A percentile compares a stretch with the other conserved stretches of the same genome.
These are phyloP conservation scores for Aspergillus sp. DNA, from an alignment of 2,329 filamentous ascomycete genomes.

Conservation along the genomic window DNA sequence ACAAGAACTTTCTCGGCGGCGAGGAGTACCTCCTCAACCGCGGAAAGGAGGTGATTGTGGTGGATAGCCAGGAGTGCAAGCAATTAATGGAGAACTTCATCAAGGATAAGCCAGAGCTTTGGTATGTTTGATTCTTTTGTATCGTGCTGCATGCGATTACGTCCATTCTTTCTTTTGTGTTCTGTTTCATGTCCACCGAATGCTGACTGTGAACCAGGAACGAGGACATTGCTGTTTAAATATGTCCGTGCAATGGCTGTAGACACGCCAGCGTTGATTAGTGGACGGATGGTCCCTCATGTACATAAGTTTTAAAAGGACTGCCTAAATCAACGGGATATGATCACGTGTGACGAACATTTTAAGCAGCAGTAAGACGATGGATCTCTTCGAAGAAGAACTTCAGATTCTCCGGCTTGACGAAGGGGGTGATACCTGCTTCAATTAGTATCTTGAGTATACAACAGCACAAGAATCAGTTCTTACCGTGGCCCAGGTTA, in stretches of 20 bases:
- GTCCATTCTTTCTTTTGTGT: not conserved
- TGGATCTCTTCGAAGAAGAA: constrained; percentile 95
- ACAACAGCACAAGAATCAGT: not conserved
- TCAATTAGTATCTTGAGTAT: constrained; percentile 21
- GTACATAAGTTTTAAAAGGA: constrained; percentile 9
- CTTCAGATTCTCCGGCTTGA: constrained; percentile 88
- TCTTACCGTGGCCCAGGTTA: constrained; percentile 88
- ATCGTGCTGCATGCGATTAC: not conserved
- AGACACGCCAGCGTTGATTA: not conserved
- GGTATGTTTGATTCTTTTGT: constrained; percentile 49
- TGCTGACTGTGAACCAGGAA: constrained; percentile 45
- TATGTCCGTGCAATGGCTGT: constrained; percentile 2
- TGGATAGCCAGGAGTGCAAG: constrained; percentile 65
- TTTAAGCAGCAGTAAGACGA: constrained; percentile 44
- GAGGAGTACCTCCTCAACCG: constrained; percentile 67
- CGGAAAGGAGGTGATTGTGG: constrained; percentile 71
- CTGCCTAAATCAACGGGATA: not conserved
- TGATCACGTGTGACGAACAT: not conserved
- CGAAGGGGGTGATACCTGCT: constrained; percentile 85
- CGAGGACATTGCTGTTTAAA: constrained; percentile 58
- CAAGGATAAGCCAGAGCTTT: constrained; percentile 68
- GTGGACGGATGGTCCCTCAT: not conserved
- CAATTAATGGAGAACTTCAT: constrained; percentile 72
- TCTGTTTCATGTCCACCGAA: constrained; percentile 1
- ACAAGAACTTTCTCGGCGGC: constrained; percentile 71